Base-by-base conservation (phyloP, 106 monocot genomes). In the Platanthera zijinensis region DNA sequence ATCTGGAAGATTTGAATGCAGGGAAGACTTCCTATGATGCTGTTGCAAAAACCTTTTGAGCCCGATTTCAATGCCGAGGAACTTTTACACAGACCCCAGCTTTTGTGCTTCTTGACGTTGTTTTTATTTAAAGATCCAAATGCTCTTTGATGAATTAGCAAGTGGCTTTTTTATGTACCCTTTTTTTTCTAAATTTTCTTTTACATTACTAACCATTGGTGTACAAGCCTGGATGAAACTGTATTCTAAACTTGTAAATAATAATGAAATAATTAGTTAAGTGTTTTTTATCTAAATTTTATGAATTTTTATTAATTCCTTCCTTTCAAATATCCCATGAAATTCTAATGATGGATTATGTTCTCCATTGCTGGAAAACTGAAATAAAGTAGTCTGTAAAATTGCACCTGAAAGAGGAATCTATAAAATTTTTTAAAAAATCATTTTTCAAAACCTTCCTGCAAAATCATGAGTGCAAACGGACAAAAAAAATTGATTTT, bases 11-110 rank as follows among this genome's bases (percentile, higher is more conserved):
- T 79, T 8, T 62, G 81, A 21, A 3, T 79, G 45, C 85, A 74
- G 59, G 89, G 82, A 18, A 84, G 86, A 13, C n/a, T 89, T 50
- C 89, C 86, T 17, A 72, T 82, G 56, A 77, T 84, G 67, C 15
- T 86, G 54, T 50, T 89, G 74, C 86, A 86, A 79, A 89, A 89
- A 71, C 89, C 89, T 49, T 48, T 84, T 3, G 89, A 89, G 53
- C 89, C 86, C 25, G 89, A 89, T 80, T 89, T 89, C 70, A 48
- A 15, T 48, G 48, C 48, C 3, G 12, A 15, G 39, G 59, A 21
- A 61, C 19, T 19, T 61, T 56, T 12, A 54, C 54, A 57, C 18
- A n/a, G 57, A 18, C 39, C 39, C 25, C 39, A 39, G 39, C 39
- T 39, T 39, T 39, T 39, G 39, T 39, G 39, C 39, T 57, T 18